Base-by-base conservation (phyloP, 345 rosid species). In the Dovyalis caffra region DNA sequence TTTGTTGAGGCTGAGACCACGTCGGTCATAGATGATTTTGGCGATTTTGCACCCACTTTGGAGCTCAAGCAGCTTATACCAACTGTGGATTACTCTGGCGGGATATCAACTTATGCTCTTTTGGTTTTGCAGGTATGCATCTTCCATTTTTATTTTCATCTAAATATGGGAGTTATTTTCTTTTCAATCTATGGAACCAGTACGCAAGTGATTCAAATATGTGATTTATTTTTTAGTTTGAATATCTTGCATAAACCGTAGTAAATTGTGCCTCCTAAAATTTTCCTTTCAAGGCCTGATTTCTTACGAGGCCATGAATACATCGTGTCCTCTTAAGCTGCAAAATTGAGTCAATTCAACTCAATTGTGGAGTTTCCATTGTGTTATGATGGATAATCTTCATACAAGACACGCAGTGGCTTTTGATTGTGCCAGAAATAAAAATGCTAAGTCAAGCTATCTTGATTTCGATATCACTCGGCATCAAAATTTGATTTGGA, bases 31-130 rank as follows among this genome's bases (percentile, higher is more conserved):
- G 95, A 90, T 63, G 98, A 92, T 70, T 91, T 92, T 20, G 98
- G 97, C 0, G 99, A 95, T 69, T 92, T 95, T 31, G 93, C 98
- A 31, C 97, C 99, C 25, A 90, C 96, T 18, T 80, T 87, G 81
- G 87, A 83, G 77, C 93, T 93, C 80, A 84, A 89, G 81, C 86
- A 90, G 88, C 99, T 95, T 65, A 89, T 95, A 51, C 98, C 99
- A 0, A 38, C 89, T 3, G 97, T 93, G 12, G 98, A 95, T 86
- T 90, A 93, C 85, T 89, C 97, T 28, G 89, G 86, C 26, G 95
- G 95, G 45, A 83, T 95, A 14, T 83, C 87, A 4, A 70, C 94
- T 8, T 95, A 79, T 83, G 89, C 99, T 49, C 95, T 95, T 33
- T 75, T 95, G 76, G 98, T 95, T 60, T 74, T 95, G 79, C 99